Base-by-base conservation (phyloP, 139 green algal genomes). In the Dunaliella sp. region DNA sequence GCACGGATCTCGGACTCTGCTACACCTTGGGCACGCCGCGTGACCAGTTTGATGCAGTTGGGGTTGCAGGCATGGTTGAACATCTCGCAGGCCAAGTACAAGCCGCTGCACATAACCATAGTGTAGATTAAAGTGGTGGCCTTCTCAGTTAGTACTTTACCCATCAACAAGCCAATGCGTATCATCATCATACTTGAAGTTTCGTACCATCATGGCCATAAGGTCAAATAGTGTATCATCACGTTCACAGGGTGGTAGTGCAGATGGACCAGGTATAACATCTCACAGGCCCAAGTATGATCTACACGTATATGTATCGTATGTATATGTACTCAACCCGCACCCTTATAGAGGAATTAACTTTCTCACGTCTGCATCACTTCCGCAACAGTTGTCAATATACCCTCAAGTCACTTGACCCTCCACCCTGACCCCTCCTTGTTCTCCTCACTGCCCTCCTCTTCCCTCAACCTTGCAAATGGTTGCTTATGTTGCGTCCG, bases 51-150 rank as follows among this genome's bases (percentile, higher is more conserved):
- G 76, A 81, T 37, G 76, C 76, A 81, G 76, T 81, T 81, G 2
- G 76, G 76, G 76, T 81, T 81, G 76, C 76, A 81, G 25, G 76
- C 76, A 34, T 81, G 76, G 76, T 81, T 81, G 76, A 81, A 81
- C 76, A 81, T 81, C n/a, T 81, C 76, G 28, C 30, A 38, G 1
- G 76, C 76, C 76, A 81, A 33, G 31, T 81, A 81, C 31, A 81
- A 31, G n/a, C 76, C 76, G n/a, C 76, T 81, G 76, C 76, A 37
- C n/a, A 38, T 37, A 24, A 28, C 24, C 58, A 74, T 24, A 74
- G 73, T 65, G 7, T 65, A 65, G 48, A 7, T 26, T 26, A 65
- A 26, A 16, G 16, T 65, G 48, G 7, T 16, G 16, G 48, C 7
- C 48, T 7, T 65, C 48, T 26, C 48, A 65, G 48, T 65, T 65